Evolutionary conservation across 163 green algal genomes (phyloP).

Genomic region (Prototheca wickerhamii): DNA sequence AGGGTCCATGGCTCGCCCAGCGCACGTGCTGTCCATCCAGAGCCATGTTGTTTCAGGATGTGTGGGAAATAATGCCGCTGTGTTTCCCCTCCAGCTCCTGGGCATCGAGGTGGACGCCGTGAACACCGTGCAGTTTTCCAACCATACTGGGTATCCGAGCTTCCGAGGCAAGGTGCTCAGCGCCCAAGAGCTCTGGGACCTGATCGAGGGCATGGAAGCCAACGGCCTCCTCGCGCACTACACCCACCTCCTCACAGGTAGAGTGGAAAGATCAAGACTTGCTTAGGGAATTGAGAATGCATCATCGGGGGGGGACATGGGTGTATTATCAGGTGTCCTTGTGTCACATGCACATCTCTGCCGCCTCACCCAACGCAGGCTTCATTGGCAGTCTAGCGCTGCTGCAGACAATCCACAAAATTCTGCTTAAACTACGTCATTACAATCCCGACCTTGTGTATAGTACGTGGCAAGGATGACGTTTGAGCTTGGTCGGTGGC

Average conservation of each 20-base stretch:
- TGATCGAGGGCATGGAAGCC: slow-evolving; percentile 67
- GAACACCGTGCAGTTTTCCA: slow-evolving; percentile 83
- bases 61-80: slow-evolving; percentile 81
- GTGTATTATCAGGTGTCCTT: not conserved
- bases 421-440: slow-evolving; percentile 47
- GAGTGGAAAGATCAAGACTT: not conserved
- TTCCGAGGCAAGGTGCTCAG: slow-evolving; percentile 46
- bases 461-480: slow-evolving; percentile 30
- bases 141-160: slow-evolving; percentile 86
- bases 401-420: slow-evolving; percentile 54
- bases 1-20: not conserved
- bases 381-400: slow-evolving; percentile 79
- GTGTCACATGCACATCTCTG: not conserved
- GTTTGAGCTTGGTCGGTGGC: not conserved
- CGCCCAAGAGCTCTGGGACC: slow-evolving; percentile 15
- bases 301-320: not conserved
- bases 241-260: slow-evolving; percentile 82
- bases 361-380: slow-evolving; percentile 39
- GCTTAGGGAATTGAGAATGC: not conserved
- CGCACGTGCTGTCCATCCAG: slow-evolving; percentile 67
- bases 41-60: slow-evolving; percentile 72
- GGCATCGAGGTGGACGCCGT: slow-evolving; percentile 75
- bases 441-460: slow-evolving; percentile 64
- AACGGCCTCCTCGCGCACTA: slow-evolving; percentile 68
- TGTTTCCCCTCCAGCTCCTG: slow-evolving; percentile 91